Base-by-base conservation (phyloP, 345 rosid genomes). In the Eucalyptus sideroxylon region DNA sequence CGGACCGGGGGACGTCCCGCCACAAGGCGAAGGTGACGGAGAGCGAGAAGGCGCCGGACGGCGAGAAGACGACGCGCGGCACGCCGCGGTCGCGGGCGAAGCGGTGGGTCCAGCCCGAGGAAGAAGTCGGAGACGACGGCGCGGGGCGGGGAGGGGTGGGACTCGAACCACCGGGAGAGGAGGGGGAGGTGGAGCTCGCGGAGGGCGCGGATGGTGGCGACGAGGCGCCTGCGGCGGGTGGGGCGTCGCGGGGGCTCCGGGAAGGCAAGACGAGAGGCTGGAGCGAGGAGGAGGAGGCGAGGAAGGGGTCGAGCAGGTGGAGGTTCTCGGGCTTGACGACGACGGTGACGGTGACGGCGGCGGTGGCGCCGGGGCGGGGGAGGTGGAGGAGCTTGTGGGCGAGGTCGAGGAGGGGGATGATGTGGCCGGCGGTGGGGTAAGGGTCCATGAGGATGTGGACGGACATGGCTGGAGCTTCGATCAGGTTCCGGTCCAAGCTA, bases 111-210 rank as follows among this genome's bases (percentile, higher is more conserved):
- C 97, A 97, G n/a, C 12, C 97, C 98, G 60, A 96, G 93, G 91
- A 97, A 97, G 94, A 95, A 95, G 83, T 95, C 98, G 11, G 98
- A 97, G 87, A 97, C 86, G 89, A 97, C 88, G 26, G 96, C 97
- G 12, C 92, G 87, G 4, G 99, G 98, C 13, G 98, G 98, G 81
- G 91, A 55, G 24, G 81, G 51, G 51, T 97, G 98, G 90, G 96
- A 92, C 12, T 53, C 81, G 88, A 96, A 95, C 99, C 97, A 97
- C 8, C 86, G 49, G 90, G 92, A 21, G 49, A 96, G 92, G 47
- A 95, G 95, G 16, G 93, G 92, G 55, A 62, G 92, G 42, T 96
- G 96, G 31, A 95, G 93, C 81, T 97, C 92, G 65, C 90, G 19
- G 59, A 93, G 89, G 53, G 96, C 88, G 16, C 90, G 93, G 44